Percentiles rank a stretch among this genome's conserved stretches.
phyloP scores from a whole-genome alignment of 108 stramenopile species.

The Nitzschia palea region DNA sequence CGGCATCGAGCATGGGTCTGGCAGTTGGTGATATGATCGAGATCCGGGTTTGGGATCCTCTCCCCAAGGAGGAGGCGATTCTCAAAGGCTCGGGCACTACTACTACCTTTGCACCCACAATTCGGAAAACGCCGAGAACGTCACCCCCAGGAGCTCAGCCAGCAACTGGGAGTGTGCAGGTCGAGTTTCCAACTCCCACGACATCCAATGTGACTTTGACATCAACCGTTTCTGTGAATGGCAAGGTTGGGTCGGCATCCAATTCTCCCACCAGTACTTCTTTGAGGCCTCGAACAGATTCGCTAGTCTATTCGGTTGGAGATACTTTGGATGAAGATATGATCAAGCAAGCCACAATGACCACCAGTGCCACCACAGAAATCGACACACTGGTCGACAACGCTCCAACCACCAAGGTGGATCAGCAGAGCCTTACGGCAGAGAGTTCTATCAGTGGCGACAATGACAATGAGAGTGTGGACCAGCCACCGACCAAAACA shows the following conservation, averaged over 20 bases:
- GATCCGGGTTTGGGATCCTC: conserved; percentile 81
- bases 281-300: conserved; percentile 9
- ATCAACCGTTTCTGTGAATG: not conserved
- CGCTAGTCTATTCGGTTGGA: conserved; percentile 1
- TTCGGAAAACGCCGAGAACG: not conserved
- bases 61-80: conserved; percentile 19
- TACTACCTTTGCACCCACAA: not conserved
- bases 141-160: not conserved
- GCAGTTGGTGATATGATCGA: conserved; percentile 72
- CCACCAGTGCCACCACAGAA: too few relatives aligned
- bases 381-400: too few relatives aligned
- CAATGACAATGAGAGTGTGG: not conserved
- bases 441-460: not conserved
- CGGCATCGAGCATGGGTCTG: conserved; percentile 10
- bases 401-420: not conserved
- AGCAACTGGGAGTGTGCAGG: conserved; percentile 1
- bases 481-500: not conserved
- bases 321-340: not conserved
- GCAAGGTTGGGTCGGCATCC: not conserved
- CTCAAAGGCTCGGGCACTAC: not conserved
- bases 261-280: not conserved
- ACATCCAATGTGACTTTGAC: conserved; percentile 1
- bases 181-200: conserved; percentile 7
- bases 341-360: too few relatives aligned
- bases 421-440: not conserved